phyloP scores from a whole-genome alignment of 1,284 basidiomycete genomes.

The Ganoderma lucidum region DNA sequence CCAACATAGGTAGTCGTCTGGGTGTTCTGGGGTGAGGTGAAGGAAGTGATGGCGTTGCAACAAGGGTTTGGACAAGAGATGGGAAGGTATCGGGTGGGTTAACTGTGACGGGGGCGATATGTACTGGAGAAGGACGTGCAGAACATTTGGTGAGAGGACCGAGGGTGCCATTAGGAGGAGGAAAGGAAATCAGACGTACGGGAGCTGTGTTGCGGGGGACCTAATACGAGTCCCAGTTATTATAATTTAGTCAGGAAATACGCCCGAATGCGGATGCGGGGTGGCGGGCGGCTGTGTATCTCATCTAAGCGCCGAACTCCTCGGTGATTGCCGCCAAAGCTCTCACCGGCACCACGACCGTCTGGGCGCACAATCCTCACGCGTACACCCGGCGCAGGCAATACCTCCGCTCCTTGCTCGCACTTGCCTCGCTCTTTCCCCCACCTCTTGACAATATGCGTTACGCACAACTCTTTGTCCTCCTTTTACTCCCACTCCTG shows the following conservation, averaged over 20 bases:
- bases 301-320: slow-evolving; percentile 5
- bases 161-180: slow-evolving; percentile 42
- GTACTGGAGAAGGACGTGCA: slow-evolving; percentile 62
- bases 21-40: slow-evolving; percentile 55
- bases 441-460: slow-evolving; percentile 37
- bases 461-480: slow-evolving; percentile 35
- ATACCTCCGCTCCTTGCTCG: slow-evolving; percentile 11
- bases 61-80: slow-evolving; percentile 67
- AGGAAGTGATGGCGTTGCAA: slow-evolving; percentile 74
- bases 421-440: slow-evolving; percentile 22
- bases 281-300: not conserved
- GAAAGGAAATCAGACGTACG: slow-evolving; percentile 21
- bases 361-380: slow-evolving; percentile 1
- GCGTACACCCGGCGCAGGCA: not conserved
- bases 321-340: slow-evolving; percentile 12
- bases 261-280: slow-evolving; percentile 21
- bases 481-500: slow-evolving; percentile 43
- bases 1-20: slow-evolving; percentile 72
- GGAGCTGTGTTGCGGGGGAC: slow-evolving; percentile 16
- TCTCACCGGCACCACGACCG: slow-evolving; percentile 7
- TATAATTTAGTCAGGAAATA: slow-evolving; percentile 13
- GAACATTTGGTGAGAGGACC: slow-evolving; percentile 47
- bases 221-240: not conserved
- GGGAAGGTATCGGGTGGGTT: slow-evolving; percentile 57
- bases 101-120: slow-evolving; percentile 62